Percentiles rank a stretch among this genome's conserved stretches.
Evolutionary conservation across 164 flowering plant genomes (phyloP).

Genomic region (Vitis amurensis): DNA sequence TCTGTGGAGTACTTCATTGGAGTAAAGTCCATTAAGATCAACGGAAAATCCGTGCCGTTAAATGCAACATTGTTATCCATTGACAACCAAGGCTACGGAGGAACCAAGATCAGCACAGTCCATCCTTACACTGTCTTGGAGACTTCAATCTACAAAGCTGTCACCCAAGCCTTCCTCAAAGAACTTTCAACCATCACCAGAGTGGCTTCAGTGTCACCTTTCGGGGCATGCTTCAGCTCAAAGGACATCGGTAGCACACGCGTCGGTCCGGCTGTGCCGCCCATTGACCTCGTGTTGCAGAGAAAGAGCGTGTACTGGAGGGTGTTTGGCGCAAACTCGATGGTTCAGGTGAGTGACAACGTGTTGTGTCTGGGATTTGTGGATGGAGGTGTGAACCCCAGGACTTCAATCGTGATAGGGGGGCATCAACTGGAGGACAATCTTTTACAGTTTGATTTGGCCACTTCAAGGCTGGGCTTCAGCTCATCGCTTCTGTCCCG

Average conservation of each 20-base stretch:
- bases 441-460: slow-evolving; percentile 57
- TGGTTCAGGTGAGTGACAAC: slow-evolving; percentile 40
- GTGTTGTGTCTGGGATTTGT: slow-evolving; percentile 56
- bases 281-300: slow-evolving; percentile 43
- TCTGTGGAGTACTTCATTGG: slow-evolving; percentile 41
- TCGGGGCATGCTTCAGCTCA: slow-evolving; percentile 33
- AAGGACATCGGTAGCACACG: slow-evolving; percentile 14
- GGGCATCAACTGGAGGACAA: slow-evolving; percentile 59
- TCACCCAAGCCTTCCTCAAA: slow-evolving; percentile 24
- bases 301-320: slow-evolving; percentile 42
- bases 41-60: slow-evolving; percentile 13
- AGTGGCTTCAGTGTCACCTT: slow-evolving; percentile 40
- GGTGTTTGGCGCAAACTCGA: slow-evolving; percentile 48
- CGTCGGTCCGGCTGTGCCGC: slow-evolving; percentile 37
- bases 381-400: slow-evolving; percentile 41
- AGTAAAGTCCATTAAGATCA: slow-evolving; percentile 29
- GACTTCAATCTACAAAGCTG: slow-evolving; percentile 36
- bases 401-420: slow-evolving; percentile 51
- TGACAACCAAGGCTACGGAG: slow-evolving; percentile 30
- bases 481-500: slow-evolving; percentile 33
- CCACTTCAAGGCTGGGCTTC: slow-evolving; percentile 40
- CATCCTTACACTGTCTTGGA: slow-evolving; percentile 50
- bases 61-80: slow-evolving; percentile 24
- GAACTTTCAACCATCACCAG: slow-evolving; percentile 16
- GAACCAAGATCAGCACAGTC: slow-evolving; percentile 55